These are phyloP conservation scores for Aureobasidium zeae DNA, from an alignment of 2,329 filamentous ascomycete genomes.

Conservation along the genomic window DNA sequence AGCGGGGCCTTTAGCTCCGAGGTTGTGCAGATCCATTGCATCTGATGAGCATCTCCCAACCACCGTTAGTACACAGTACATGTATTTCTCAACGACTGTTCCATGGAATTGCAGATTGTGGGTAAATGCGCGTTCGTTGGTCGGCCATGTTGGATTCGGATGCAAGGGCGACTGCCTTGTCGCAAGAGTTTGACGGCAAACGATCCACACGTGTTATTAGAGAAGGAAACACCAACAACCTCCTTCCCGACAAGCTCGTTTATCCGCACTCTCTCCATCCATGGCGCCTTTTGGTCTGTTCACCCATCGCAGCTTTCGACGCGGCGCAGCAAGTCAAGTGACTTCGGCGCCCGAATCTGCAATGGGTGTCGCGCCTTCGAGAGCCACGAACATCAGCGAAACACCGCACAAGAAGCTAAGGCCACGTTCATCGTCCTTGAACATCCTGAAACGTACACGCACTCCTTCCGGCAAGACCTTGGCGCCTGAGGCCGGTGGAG, in stretches of 20 bases:
- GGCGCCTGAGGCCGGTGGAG: background rate
- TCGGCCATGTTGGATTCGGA: background rate
- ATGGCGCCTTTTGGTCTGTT: constrained; percentile 13
- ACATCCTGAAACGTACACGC: constrained; percentile 11
- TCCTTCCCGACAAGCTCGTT: background rate
- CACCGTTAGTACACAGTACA: too few relatives aligned
- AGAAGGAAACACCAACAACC: constrained; percentile 7
- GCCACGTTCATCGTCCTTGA: constrained; percentile 3
- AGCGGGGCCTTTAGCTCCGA: background rate
- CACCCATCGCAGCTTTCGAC: constrained; percentile 11
- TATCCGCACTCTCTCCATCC: background rate
- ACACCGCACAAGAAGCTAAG: constrained; percentile 10
- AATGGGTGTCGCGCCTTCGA: constrained; percentile 11
- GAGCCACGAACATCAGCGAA: background rate
- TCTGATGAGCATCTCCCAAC: constrained; percentile 11
- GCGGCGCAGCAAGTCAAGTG: background rate
- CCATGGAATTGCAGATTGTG: too few relatives aligned
- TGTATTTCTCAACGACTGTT: background rate
- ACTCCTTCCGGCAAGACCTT: background rate
- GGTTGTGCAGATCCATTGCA: background rate
- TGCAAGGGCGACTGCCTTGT: constrained; percentile 13
- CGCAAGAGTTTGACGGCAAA: constrained; percentile 10
- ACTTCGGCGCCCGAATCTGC: background rate
- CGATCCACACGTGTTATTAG: constrained; percentile 9
- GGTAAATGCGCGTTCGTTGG: constrained; percentile 1